These are phyloP conservation scores for Gossypium davidsonii DNA, from an alignment of 441 rosid genomes.

Conservation along the genomic window DNA sequence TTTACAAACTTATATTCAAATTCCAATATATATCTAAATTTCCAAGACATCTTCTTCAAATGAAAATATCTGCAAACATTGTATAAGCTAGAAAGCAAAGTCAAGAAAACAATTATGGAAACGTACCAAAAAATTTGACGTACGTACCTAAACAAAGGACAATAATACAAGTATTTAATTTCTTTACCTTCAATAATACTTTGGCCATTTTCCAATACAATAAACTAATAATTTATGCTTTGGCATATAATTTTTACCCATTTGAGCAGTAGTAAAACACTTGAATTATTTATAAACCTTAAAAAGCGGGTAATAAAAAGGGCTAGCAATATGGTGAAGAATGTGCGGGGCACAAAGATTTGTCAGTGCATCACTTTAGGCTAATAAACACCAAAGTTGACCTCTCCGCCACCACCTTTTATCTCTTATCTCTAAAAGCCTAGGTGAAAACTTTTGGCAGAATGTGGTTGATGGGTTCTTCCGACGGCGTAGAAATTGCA, in stretches of 20 bases:
- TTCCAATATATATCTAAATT: not conserved
- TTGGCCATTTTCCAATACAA: no score
- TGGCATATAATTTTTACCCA: no score
- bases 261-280: not conserved
- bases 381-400: slow-evolving; percentile 19
- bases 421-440: not conserved
- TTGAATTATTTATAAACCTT: not conserved
- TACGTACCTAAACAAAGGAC: not conserved
- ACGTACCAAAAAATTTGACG: not conserved
- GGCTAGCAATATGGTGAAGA: slow-evolving; percentile 13
- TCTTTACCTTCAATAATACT: not conserved
- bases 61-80: not conserved
- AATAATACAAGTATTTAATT: not conserved
- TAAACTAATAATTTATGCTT: no score
- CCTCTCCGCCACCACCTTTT: not conserved
- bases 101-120: not conserved
- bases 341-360: not conserved
- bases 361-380: slow-evolving; percentile 16
- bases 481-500: slow-evolving; percentile 11
- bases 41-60: not conserved
- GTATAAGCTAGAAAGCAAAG: not conserved
- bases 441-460: slow-evolving; percentile 19
- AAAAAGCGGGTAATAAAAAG: not conserved
- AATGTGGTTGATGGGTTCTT: slow-evolving; percentile 17
- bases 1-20: no score